Percentiles rank a stretch among this genome's conserved stretches.
Conservation (phyloP, 179 eudicot genomes). For the Beta lomatogona region DNA sequence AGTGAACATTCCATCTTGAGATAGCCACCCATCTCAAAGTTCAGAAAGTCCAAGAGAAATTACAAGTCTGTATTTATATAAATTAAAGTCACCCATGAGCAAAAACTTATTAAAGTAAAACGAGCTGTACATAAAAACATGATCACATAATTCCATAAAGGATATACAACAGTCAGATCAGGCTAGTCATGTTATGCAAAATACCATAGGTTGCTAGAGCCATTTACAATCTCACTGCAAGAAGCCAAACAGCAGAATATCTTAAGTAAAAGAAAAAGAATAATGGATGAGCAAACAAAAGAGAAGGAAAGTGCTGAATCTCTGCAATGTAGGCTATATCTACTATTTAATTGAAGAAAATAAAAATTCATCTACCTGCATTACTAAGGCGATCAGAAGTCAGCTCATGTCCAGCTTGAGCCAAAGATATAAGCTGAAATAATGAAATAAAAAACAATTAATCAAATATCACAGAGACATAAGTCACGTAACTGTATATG, state of each 20-base stretch:
- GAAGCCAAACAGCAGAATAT: not conserved
- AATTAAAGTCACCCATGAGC: not conserved
- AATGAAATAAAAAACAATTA: not conserved
- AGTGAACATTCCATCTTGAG: not conserved
- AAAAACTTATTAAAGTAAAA: not conserved
- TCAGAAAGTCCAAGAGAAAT: too few species aligned
- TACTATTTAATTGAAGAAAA: not conserved
- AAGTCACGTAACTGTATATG: not conserved
- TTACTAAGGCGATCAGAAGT: conserved; percentile 53
- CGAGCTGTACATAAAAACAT: not conserved
- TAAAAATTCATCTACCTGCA: conserved; percentile 43
- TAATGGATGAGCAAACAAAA: not conserved
- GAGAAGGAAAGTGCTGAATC: not conserved
- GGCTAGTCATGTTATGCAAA: not conserved
- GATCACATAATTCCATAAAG: not conserved
- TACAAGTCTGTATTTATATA: not conserved
- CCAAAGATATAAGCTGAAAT: conserved; percentile 67
- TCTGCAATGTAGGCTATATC: not conserved
- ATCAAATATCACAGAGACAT: not conserved
- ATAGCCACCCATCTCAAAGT: not conserved
- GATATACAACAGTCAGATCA: not conserved
- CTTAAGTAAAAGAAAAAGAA: not conserved
- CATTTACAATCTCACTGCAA: conserved; percentile 5
- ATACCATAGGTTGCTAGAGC: not conserved
- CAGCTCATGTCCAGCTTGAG: conserved; percentile 78